Evolutionary conservation across 306 rosid species (phyloP).

Genomic region (Glycine latifolia): DNA sequence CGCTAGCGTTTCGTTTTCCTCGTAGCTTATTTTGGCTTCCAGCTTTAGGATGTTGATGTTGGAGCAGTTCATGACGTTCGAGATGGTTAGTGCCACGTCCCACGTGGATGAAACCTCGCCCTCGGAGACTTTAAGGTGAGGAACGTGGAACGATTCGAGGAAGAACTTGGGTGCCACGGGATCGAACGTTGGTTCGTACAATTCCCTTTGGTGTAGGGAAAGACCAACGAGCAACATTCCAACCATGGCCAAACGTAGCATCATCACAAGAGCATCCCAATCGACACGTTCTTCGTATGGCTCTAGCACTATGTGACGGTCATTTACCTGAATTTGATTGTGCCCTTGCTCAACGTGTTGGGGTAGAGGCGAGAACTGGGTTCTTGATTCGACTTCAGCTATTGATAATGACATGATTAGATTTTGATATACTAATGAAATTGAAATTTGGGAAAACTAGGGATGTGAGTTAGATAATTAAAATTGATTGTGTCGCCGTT

Average conservation of each 20-base stretch:
- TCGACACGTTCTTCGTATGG: constrained; percentile 33
- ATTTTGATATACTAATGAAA: neutral
- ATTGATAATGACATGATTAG: constrained; percentile 36
- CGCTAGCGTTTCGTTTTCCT: constrained; percentile 29
- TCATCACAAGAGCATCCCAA: constrained; percentile 11
- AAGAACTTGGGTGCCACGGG: constrained; percentile 41
- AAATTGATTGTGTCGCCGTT: neutral
- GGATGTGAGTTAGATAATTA: neutral
- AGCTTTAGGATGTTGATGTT: constrained; percentile 35
- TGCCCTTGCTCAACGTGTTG: constrained; percentile 22
- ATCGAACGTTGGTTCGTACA: neutral
- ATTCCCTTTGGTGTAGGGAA: neutral
- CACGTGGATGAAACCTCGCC: constrained; percentile 43
- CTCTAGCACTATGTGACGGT: neutral
- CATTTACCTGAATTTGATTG: neutral
- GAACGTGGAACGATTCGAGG: constrained; percentile 34
- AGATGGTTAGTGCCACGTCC: constrained; percentile 29
- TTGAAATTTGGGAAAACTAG: neutral
- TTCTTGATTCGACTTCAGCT: constrained; percentile 35
- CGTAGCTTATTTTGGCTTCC: neutral
- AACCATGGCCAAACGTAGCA: constrained; percentile 38
- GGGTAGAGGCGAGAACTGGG: constrained; percentile 34
- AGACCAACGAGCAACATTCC: constrained; percentile 24
- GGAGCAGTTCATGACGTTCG: constrained; percentile 36
- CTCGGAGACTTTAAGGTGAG: constrained; percentile 32